A percentile compares a stretch with the other conserved stretches of the same genome.
These are phyloP conservation scores for Penicillium brasilianum DNA, from an alignment of 2,329 filamentous ascomycete genomes.

Conservation along the genomic window DNA sequence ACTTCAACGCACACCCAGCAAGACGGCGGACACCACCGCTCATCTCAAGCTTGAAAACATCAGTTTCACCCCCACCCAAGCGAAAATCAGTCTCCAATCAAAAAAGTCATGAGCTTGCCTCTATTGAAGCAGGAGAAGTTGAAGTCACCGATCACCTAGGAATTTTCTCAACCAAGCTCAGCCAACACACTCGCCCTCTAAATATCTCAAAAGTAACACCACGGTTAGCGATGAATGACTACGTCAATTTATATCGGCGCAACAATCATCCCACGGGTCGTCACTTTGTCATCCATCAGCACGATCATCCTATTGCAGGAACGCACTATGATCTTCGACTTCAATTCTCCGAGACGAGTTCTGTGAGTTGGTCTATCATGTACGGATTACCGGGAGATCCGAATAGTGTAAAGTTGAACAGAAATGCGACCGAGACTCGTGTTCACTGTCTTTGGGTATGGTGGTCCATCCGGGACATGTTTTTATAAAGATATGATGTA, in stretches of 20 bases:
- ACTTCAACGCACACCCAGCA: neutral
- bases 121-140: slow-evolving; percentile 58
- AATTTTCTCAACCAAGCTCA: slow-evolving; percentile 54
- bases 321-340: slow-evolving; percentile 72
- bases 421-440: slow-evolving; percentile 67
- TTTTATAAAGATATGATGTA: neutral
- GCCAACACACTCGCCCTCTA: slow-evolving; percentile 32
- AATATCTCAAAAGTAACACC: slow-evolving; percentile 28
- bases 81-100: neutral
- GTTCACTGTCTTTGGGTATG: slow-evolving; percentile 65
- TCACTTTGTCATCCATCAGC: slow-evolving; percentile 74
- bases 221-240: slow-evolving; percentile 50
- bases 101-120: slow-evolving; percentile 40
- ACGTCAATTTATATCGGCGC: slow-evolving; percentile 53
- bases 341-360: slow-evolving; percentile 71
- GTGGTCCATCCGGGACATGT: slow-evolving; percentile 1
- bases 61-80: slow-evolving; percentile 37
- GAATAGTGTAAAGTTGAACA: slow-evolving; percentile 59
- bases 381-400: slow-evolving; percentile 65
- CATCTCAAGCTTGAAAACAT: slow-evolving; percentile 27
- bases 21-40: neutral
- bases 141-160: slow-evolving; percentile 55
- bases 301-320: slow-evolving; percentile 73
- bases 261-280: slow-evolving; percentile 53
- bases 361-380: slow-evolving; percentile 68